Evolutionary conservation across 2,329 filamentous ascomycete species (phyloP), one percentile per base, ranked within the genome.

Genomic region (Hypoxylon sp.): DNA sequence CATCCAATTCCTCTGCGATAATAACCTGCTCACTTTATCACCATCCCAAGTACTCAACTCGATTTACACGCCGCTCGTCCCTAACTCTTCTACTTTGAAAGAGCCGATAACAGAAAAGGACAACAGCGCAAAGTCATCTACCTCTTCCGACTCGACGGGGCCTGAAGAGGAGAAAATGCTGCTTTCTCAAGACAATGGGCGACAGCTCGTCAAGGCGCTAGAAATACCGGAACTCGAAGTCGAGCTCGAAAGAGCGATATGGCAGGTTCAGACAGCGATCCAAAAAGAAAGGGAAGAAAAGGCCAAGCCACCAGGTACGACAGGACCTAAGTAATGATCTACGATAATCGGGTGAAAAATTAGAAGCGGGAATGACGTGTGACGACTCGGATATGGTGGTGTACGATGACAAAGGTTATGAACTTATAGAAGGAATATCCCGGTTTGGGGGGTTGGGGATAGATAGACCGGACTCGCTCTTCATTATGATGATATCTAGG

Each of bases 1-100:
- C 78, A 83, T 98, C 35, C 88, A 95, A 72, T 96, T 93, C 79
- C 87, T 99, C 11, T 80, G 95, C 44, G 83, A 92, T 63, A 90
- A 94, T 72, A 88, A 91, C 52, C 86, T 96, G 29, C 83, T 97
- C 42, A 85, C 84, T 2, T 83, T 89, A 0, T 84, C 85, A 13
- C 90, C 94, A 0, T 94, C 91, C 0, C 81, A 86, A 13, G 83
- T 87, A 5, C 85, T 99, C 51, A 92, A 97, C 78, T 82, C 89
- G 55, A 84, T 97, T 55, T 99, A 98, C 78, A 72, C 78, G 10
- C 65, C 72, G 44, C 69, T 72, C 42, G 74, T 78, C 50, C 72
- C 72, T n/a, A 63, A 70, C 2, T 70, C 72, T n/a, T 66, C 74
- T 1, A 73, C 75, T 9, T 67, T 75, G 4, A 72, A 76, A 17